Percentiles rank a stretch among this genome's conserved stretches.
These are phyloP conservation scores for Leucosporidium scottii DNA, from an alignment of 768 basidiomycete species.

Conservation along the genomic window DNA sequence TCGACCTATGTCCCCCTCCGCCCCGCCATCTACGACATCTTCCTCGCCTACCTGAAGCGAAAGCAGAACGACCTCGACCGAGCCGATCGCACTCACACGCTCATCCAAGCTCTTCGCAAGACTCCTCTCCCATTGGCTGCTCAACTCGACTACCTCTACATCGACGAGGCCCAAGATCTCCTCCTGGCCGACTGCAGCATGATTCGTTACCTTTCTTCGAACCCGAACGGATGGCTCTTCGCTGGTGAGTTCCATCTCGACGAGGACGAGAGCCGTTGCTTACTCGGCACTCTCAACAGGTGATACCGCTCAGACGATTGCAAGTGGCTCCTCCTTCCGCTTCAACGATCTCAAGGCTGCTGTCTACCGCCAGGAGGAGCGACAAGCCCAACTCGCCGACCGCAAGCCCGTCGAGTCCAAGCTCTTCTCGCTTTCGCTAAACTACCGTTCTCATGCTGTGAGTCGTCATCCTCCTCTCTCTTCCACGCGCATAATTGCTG, in stretches of 20 bases:
- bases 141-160: neutral
- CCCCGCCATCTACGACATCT: neutral
- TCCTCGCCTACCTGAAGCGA: neutral
- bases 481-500: too few species aligned
- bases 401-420: neutral
- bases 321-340: neutral
- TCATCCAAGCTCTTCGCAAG: neutral
- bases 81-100: neutral
- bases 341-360: neutral
- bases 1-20: neutral
- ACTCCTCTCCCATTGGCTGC: neutral
- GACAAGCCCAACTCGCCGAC: neutral
- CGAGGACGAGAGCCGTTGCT: too few species aligned
- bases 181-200: neutral
- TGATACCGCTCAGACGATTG: neutral
- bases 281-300: neutral
- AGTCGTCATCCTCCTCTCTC: too few species aligned
- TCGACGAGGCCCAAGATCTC: neutral
- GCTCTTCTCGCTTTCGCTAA: neutral
- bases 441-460: constrained; percentile 6
- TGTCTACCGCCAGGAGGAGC: neutral
- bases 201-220: neutral
- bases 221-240: neutral
- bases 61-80: neutral
- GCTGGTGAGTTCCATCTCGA: neutral